Evolutionary conservation across 768 basidiomycete species (phyloP).

Genomic region (Auricularia sp.): DNA sequence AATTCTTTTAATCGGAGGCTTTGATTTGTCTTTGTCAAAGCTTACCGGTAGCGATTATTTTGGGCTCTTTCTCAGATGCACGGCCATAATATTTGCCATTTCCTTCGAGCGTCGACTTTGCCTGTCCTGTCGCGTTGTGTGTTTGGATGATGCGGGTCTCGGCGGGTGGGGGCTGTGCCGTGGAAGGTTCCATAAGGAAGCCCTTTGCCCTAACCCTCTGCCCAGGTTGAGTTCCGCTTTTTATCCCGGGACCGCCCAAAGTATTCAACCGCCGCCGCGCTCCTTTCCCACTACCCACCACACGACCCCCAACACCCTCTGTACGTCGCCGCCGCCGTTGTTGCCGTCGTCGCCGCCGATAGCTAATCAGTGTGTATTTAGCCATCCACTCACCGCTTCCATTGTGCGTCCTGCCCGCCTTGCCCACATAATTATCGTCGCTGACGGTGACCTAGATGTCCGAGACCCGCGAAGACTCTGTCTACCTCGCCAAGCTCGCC

Average conservation of each 20-base stretch:
- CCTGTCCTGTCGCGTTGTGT: neutral
- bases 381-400: neutral
- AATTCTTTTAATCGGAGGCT: no score
- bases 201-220: neutral
- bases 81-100: no score
- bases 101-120: neutral
- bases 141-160: neutral
- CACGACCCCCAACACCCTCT: neutral
- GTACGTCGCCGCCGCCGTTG: neutral
- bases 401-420: no score
- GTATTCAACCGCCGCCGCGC: neutral
- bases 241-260: neutral
- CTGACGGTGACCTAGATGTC: constrained; percentile 2
- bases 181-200: neutral
- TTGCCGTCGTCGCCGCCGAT: neutral
- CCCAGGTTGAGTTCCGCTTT: neutral
- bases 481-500: constrained; percentile 69
- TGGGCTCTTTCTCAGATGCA: no score
- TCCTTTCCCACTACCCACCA: neutral
- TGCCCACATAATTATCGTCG: no score
- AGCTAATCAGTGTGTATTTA: neutral
- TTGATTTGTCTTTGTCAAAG: no score
- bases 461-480: constrained; percentile 31
- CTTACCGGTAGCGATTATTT: no score
- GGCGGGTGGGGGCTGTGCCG: neutral